These are phyloP conservation scores for Penicillium soppii DNA, from an alignment of 495 filamentous ascomycete species.

Conservation along the genomic window DNA sequence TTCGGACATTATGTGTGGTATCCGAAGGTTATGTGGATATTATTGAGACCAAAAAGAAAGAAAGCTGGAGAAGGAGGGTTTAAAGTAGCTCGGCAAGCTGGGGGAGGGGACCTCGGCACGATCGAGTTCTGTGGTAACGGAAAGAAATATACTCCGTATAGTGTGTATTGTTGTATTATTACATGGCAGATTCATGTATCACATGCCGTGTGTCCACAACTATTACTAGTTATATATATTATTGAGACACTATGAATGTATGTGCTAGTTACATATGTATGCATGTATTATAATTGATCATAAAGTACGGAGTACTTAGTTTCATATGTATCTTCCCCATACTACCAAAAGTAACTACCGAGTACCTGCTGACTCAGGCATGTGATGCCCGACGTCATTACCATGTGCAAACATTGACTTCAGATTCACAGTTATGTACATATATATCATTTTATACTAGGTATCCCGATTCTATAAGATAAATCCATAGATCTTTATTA, in stretches of 20 bases:
- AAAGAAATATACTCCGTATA: too few species aligned
- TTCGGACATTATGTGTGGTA: slow-evolving; percentile 61
- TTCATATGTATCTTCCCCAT: neutral
- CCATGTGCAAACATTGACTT: slow-evolving; percentile 20
- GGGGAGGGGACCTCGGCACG: slow-evolving; percentile 50
- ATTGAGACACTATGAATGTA: too few species aligned
- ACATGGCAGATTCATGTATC: slow-evolving; percentile 34
- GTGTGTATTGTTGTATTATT: too few species aligned
- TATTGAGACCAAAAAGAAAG: slow-evolving; percentile 15
- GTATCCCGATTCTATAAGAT: too few species aligned
- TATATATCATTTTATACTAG: too few species aligned
- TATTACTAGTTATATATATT: neutral
- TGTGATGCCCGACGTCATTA: slow-evolving; percentile 33
- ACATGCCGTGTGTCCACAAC: slow-evolving; percentile 33
- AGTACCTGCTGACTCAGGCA: slow-evolving; percentile 34
- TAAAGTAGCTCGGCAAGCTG: slow-evolving; percentile 41
- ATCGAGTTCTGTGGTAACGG: slow-evolving; percentile 25
- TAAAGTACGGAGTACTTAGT: too few species aligned
- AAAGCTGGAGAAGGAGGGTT: slow-evolving; percentile 29
- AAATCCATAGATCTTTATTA: too few species aligned
- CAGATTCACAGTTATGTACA: neutral
- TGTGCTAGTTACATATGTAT: too few species aligned
- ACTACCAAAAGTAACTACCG: slow-evolving; percentile 2
- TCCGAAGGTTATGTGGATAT: slow-evolving; percentile 18
- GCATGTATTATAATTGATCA: too few species aligned